Percentiles rank a stretch among this genome's conserved stretches.
Conservation (phyloP, 2,329 filamentous ascomycete genomes). For the Pestalotiopsis sp. region DNA sequence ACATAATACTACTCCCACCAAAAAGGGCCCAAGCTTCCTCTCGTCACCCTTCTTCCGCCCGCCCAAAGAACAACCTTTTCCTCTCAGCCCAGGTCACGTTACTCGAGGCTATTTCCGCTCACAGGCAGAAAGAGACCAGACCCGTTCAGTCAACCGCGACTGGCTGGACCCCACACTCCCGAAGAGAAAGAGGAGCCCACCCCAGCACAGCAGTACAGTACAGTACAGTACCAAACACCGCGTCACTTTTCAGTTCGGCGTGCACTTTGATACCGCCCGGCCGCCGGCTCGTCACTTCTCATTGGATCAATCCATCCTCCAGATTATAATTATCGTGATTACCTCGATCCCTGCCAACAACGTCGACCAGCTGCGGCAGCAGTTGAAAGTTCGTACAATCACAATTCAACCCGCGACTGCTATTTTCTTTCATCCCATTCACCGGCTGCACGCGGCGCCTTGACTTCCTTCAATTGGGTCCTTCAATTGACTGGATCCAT, state of each 20-base stretch:
- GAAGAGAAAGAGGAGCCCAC: background rate
- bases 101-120: slow-evolving; percentile 6
- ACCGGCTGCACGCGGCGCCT: background rate
- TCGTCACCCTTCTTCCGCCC: background rate
- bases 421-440: background rate
- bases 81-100: slow-evolving; percentile 10
- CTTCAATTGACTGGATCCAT: background rate
- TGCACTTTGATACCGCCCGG: background rate
- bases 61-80: background rate
- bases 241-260: background rate
- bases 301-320: background rate
- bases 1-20: background rate
- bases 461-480: background rate
- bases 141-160: background rate
- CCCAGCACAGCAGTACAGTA: background rate
- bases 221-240: background rate
- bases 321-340: background rate
- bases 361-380: background rate
- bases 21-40: background rate
- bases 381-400: background rate
- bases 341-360: background rate
- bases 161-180: background rate
- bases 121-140: background rate
- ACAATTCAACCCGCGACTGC: background rate
- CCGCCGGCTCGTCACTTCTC: background rate